Evolutionary conservation across 2,329 filamentous ascomycete species (phyloP), one percentile per base, ranked within the genome.

Genomic region (Gaeumannomyces tritici): DNA sequence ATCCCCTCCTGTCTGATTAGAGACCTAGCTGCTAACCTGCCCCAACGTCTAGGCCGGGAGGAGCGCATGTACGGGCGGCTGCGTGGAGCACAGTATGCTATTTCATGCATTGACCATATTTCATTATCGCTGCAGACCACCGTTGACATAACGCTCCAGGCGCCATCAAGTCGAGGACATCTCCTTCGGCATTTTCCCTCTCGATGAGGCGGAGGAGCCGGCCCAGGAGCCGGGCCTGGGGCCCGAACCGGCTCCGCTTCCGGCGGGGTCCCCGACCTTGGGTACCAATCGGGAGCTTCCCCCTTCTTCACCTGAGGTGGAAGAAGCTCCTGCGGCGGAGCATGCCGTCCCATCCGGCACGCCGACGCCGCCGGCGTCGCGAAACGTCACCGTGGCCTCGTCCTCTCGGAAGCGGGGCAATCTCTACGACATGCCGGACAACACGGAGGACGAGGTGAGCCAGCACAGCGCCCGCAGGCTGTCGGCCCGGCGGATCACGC

Each of bases 61-160:
- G 83, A 86, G 70, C 83, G 84, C 69, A 80, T 87, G 75, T 83
- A 84, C 65, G 80, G 86, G 74, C 84, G 85, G 70, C 81, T 88
- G 70, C 84, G 85, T 65, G 85, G 85, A 65, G 84, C 85, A 55
- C 83, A 84, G 84, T 86, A 77, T 66, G 81, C 72, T 11, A 59
- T n/a, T 6, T 21, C 28, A 60, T 66, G 57, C 60, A 21, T 26
- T 13, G 29, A 56, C 21, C 0, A 6, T 56, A 58, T 57, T 2
- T n/a, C 7, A 29, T 35, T 21, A 47, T 27, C 28, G 26, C 7
- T 57, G 61, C 18, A 61, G 61, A 9, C 4, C 12, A 27, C 18
- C 13, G 31, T 55, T 60, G 1, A 60, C 59, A 47, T 11, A 26
- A 12, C 33, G 24, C 51, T 55, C 11, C 28, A 84, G 80, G 67